Evolutionary conservation across 805 yeast species (phyloP), one percentile per base, ranked within the genome.

Genomic region (Yarrowia keelungensis): DNA sequence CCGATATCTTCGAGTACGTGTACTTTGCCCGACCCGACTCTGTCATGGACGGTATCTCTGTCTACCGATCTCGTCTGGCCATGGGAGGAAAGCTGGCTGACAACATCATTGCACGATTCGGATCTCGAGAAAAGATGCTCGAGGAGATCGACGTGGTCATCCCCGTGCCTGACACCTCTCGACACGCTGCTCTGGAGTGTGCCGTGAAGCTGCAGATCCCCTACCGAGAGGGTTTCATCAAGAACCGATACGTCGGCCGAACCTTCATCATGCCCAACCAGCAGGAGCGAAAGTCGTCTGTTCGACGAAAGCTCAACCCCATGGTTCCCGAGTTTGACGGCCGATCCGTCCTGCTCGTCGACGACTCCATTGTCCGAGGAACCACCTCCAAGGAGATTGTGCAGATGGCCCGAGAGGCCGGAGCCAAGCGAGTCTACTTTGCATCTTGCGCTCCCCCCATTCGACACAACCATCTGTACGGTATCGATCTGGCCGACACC

Each of bases 381-480:
- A 95, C 99, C 22, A 95, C 99, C 2, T 92, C 98, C 8, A 90
- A 87, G 78, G 99, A 95, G 81, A 95, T 95, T 72, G 97, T 95
- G 42, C 89, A 88, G 73, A 95, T 95, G 99, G 99, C 99, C n/a
- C 86, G 90, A 74, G 99, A 95, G 79, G 97, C 98, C 5, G 99
- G 99, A 69, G 99, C 99, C 54, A 88, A 86, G 71, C 89, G 87
- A 74, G 99, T 95, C n/a, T 94, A 86, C 77, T 89, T 95, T 78
- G 99, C 99, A 0, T 91, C 97, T 35, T 95, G 98, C 76, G 97
- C 99, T 15, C 99, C 99, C 38, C 96, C 98, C n/a, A 95, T 95
- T 75, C 87, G 99, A 79, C 87, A 83, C 80, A 95, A 95, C 81
- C 99, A 95, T 77, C 92, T 95, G 70, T 95, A 95, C 78, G 99